Evolutionary conservation across 1,284 basidiomycete genomes (phyloP), one percentile per base, ranked within the genome.

Genomic region (Phylloporus sp.): DNA sequence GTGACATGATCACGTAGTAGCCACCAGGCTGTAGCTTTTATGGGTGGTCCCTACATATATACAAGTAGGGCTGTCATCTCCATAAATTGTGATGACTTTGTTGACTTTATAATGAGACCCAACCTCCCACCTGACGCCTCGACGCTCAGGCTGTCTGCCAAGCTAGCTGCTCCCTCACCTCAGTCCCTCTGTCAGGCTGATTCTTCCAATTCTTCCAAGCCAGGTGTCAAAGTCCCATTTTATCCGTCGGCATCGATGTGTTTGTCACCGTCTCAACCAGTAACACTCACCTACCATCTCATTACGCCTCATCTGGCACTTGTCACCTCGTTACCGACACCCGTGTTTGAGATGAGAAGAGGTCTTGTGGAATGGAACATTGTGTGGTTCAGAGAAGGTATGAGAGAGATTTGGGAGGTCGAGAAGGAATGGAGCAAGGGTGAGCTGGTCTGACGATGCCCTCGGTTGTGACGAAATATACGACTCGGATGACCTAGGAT

Each of bases 321-420:
- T 46, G 83, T 98, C 52, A 91, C 92, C 3, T 79, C 97, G 53
- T 76, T 98, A 18, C 91, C 93, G 24, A 93, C 94, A 2, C 82
- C 87, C 49, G 89, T 93, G 22, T 95, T 90, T 73, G 90, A 94
- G 61, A 84, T 86, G 60, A 84, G 91, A 65, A 82, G 93, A 28
- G 94, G 94, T 22, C 81, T 96, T 65, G 86, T 98, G 50, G 96
- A 98, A 76, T 97, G 94, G 78, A 98, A 98, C 71, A 89, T 98
- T 8, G 91, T 95, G 26, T 94, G 93, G 76, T 91, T 98, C 76
- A 78, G 91, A 64, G 89, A 93, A 74, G 91, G 91, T 2, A 85
- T 90, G 61, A 86, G 89, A 76, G 91, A 92, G 77, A 92, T 93
- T 50, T 89, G 86, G 68, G 83, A 86, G 61, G 87, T 90, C 15